Percentiles rank a stretch among this genome's conserved stretches.
These are phyloP conservation scores for Pecoramyces ruminantium DNA, from an alignment of 192 early-diverging fungal genomes.

Conservation along the genomic window DNA sequence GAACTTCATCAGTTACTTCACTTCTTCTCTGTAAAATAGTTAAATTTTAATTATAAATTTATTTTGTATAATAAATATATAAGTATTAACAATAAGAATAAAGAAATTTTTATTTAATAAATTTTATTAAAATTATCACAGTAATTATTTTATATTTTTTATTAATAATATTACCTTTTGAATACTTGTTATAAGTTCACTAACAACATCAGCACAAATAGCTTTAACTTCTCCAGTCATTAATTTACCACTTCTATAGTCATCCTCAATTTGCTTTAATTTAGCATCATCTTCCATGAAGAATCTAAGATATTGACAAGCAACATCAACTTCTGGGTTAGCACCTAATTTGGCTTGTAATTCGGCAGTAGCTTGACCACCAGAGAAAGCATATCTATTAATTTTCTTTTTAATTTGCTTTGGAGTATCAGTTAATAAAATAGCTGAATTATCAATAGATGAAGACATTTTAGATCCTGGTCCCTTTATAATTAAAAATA, in stretches of 20 bases:
- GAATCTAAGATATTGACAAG: conserved; percentile 85
- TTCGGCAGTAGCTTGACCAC: conserved; percentile 74
- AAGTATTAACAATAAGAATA: conserved; percentile 5
- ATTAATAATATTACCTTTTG: conserved; percentile 23
- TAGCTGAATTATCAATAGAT: conserved; percentile 70
- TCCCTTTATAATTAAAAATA: too few species aligned
- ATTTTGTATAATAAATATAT: background rate
- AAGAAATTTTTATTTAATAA: too few species aligned
- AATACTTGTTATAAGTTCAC: conserved; percentile 57
- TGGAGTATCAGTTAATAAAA: conserved; percentile 80
- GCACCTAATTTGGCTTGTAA: conserved; percentile 66
- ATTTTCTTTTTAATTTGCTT: conserved; percentile 96
- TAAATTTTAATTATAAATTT: too few species aligned
- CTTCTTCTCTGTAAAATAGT: conserved; percentile 15
- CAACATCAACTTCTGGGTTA: conserved; percentile 86
- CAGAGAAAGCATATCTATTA: conserved; percentile 86
- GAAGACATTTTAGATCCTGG: conserved; percentile 88
- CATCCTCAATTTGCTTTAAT: conserved; percentile 41
- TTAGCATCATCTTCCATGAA: conserved; percentile 91
- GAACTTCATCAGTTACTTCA: conserved; percentile 38
- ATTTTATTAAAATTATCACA: background rate
- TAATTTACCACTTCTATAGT: conserved; percentile 70
- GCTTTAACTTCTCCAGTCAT: conserved; percentile 79
- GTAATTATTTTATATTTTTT: too few species aligned
- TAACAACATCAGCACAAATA: conserved; percentile 68